Conservation (phyloP, 2,329 filamentous ascomycete species). For the Monilinia fructicola region DNA sequence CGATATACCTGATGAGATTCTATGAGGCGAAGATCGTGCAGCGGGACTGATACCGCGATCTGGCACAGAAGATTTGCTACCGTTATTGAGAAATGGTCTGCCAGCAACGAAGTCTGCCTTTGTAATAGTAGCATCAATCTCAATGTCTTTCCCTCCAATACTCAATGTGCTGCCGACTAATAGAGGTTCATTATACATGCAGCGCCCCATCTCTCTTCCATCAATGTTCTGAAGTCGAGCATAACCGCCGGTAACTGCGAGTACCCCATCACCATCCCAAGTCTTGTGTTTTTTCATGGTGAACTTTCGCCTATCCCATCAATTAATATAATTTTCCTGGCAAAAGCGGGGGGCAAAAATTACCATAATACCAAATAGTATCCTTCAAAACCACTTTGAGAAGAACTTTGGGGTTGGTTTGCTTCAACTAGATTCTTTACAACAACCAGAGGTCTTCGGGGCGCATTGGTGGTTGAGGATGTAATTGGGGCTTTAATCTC, state of each 20-base stretch:
- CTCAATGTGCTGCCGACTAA: slow-evolving; percentile 60
- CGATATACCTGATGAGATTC: not conserved
- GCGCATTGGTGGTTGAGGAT: slow-evolving; percentile 34
- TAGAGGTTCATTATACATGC: slow-evolving; percentile 54
- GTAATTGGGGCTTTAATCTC: slow-evolving; percentile 24
- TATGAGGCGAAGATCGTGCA: slow-evolving; percentile 25
- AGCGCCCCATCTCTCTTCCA: slow-evolving; percentile 62
- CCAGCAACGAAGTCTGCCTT: slow-evolving; percentile 58
- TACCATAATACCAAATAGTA: slow-evolving; percentile 42
- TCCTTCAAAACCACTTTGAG: slow-evolving; percentile 31
- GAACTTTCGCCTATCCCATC: slow-evolving; percentile 57
- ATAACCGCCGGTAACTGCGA: slow-evolving; percentile 56
- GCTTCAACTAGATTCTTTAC: slow-evolving; percentile 34
- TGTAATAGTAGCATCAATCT: slow-evolving; percentile 61
- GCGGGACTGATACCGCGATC: slow-evolving; percentile 22
- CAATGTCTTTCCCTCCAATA: slow-evolving; percentile 66
- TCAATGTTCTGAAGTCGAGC: slow-evolving; percentile 61
- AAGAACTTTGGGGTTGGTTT: slow-evolving; percentile 14
- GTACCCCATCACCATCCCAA: slow-evolving; percentile 71
- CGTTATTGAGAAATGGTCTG: slow-evolving; percentile 45
- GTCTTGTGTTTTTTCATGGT: slow-evolving; percentile 74
- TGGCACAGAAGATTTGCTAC: slow-evolving; percentile 26
- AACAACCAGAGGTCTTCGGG: slow-evolving; percentile 38
- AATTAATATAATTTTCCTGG: not conserved
- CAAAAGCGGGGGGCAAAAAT: not conserved